Evolutionary conservation across 306 rosid species (phyloP).

Genomic region (Cicer chorassanicum): DNA sequence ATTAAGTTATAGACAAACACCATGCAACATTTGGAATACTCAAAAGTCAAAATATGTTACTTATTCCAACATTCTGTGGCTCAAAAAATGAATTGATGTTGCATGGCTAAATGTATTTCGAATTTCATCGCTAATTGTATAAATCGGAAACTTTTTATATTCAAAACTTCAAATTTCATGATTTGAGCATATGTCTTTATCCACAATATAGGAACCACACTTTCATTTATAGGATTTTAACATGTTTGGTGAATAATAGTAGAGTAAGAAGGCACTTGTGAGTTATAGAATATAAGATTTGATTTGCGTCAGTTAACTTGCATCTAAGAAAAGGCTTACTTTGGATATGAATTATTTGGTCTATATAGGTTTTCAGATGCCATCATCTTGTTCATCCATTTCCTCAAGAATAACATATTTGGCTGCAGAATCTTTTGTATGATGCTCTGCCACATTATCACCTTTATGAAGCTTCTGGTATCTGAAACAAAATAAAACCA

Average conservation of each 20-base stretch:
- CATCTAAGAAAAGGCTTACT: conserved; percentile 48
- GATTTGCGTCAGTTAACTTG: conserved; percentile 12
- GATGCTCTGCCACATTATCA: conserved; percentile 48
- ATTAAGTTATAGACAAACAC: conserved; percentile 8
- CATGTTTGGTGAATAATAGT: neutral
- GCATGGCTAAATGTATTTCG: neutral
- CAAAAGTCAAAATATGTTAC: neutral
- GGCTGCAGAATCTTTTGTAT: conserved; percentile 55
- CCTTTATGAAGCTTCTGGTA: conserved; percentile 71
- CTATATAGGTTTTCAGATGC: conserved; percentile 44
- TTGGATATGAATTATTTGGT: conserved; percentile 36
- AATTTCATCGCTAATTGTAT: conserved; percentile 16
- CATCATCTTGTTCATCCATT: conserved; percentile 70
- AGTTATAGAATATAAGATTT: conserved; percentile 11
- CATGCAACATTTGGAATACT: conserved; percentile 19
- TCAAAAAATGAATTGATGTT: conserved; percentile 5
- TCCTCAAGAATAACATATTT: conserved; percentile 93
- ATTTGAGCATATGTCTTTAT: conserved; percentile 6
- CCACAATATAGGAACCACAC: neutral
- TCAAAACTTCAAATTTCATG: conserved; percentile 25
- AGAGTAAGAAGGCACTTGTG: neutral
- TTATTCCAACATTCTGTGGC: conserved; percentile 1
- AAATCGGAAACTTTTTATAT: neutral
- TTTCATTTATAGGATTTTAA: neutral
- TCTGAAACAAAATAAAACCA: conserved; percentile 47